A percentile compares a stretch with the other conserved stretches of the same genome.
Conservation (phyloP, 164 flowering plant species). For the Berberis thunbergii region DNA sequence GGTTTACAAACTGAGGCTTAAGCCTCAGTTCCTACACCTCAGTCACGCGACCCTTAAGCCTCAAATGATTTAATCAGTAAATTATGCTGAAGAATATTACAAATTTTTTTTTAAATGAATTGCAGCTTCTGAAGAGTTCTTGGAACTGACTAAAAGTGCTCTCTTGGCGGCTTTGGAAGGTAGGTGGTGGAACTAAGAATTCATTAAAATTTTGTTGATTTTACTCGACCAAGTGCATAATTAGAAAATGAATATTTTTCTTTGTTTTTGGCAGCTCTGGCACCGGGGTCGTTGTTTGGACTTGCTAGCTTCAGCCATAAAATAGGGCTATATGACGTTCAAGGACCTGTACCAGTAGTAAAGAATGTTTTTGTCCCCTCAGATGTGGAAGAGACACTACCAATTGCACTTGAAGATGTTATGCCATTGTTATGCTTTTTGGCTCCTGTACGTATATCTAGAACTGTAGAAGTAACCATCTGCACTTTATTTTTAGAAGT, state of each 20-base stretch:
- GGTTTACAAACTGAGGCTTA: too few species aligned
- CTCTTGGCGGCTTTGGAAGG: slow-evolving; percentile 95
- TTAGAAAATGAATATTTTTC: slow-evolving; percentile 1
- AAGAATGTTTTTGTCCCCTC: slow-evolving; percentile 86
- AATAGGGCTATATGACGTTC: slow-evolving; percentile 91
- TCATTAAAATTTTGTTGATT: neutral
- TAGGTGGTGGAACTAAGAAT: slow-evolving; percentile 11
- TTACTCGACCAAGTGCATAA: neutral
- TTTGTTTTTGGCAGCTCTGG: slow-evolving; percentile 51
- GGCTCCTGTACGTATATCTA: slow-evolving; percentile 74
- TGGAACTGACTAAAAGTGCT: slow-evolving; percentile 95
- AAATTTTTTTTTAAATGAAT: neutral
- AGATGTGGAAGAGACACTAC: slow-evolving; percentile 49
- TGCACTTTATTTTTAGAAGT: neutral
- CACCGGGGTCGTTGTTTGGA: slow-evolving; percentile 88
- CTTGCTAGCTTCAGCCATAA: slow-evolving; percentile 97
- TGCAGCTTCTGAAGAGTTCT: slow-evolving; percentile 96
- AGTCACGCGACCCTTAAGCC: too few species aligned
- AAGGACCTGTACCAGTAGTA: slow-evolving; percentile 93
- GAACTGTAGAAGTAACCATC: neutral
- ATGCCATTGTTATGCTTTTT: slow-evolving; percentile 87
- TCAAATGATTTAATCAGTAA: too few species aligned
- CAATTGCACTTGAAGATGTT: slow-evolving; percentile 84
- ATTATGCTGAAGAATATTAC: too few species aligned
- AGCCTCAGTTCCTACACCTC: too few species aligned